These are phyloP conservation scores for barley (Hordeum vulgare) DNA, from an alignment of 176 grass and related monocot species.

Conservation along the genomic window MorexV3_pseudomolecules_assembly NC_058522.1:440301173-440301672, in stretches of 20 bases:
- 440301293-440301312: background rate
- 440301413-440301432: conserved; percentile 1
- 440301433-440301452: background rate
- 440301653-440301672: conserved; percentile 7
- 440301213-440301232: background rate
- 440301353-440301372: background rate
- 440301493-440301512: background rate
- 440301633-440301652: background rate
- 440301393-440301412: background rate
- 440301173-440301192: background rate
- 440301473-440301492: background rate
- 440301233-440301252: conserved; percentile 2
- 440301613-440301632: background rate
- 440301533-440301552: background rate
- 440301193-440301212: background rate
- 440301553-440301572: background rate
- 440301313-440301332: background rate
- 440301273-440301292: background rate
- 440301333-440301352: background rate
- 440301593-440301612: background rate
- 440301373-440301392: background rate
- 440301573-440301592: background rate
- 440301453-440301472: background rate
- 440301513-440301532: background rate
- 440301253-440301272: background rate